Base-by-base conservation (phyloP, 495 filamentous ascomycete genomes). In the Chaetomium fimeti region DNA sequence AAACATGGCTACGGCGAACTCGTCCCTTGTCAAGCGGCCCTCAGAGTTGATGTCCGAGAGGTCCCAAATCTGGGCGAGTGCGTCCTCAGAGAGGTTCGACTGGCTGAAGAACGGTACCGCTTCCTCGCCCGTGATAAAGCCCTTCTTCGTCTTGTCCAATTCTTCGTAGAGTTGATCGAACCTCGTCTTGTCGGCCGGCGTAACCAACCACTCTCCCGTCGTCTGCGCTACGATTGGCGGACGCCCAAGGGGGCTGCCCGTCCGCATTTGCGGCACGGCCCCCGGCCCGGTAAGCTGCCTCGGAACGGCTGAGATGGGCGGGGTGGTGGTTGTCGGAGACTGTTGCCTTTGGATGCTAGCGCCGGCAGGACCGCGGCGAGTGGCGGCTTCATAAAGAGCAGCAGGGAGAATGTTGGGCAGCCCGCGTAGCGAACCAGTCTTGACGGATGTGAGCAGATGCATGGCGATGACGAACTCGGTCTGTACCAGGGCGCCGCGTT, bases 381-480 rank as follows among this genome's bases (percentile, higher is more conserved):
- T 84, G 7, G 95, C 94, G 28, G 95, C 94, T 68, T 98, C 94
- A 67, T 95, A 97, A 18, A 98, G 80, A 3, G 89, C 89, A 20
- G 90, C 85, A 28, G 95, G 95, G 2, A 98, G 83, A 42, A 89
- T 87, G 62, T 81, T 88, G 27, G 94, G 94, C 65, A 98, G 81
- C 52, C 83, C 89, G 60, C 88, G 85, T 75, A 98, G 81, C 8
- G 84, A 81, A 28, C 93, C 90, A 25, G 86, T 89, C 78, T 93
- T 96, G 74, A 87, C 92, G 8, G 93, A 97, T 6, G 90, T 90
- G 58, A 98, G 81, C 32, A 98, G 82, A 78, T 98, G 94, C 94
- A 98, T 98, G 13, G 95, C 93, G 69, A 98, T 94, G 69, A 97
- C 89, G 74, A 98, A 98, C 64, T 98, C 94, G 15, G 92, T 93